A percentile compares a stretch with the other conserved stretches of the same genome.
Conservation (phyloP, 768 basidiomycete species). For the Clathrus columnatus region DNA sequence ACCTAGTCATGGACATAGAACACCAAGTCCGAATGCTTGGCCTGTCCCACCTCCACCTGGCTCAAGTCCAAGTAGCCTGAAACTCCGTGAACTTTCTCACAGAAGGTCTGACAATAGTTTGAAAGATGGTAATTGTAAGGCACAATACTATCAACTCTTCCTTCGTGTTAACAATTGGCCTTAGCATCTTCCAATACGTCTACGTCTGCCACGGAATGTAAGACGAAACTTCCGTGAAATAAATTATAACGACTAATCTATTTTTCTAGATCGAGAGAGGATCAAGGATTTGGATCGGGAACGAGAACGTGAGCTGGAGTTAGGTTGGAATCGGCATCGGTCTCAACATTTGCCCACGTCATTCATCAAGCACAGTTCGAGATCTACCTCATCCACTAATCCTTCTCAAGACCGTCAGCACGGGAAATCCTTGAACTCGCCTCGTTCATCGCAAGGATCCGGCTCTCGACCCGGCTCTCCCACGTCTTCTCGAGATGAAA, state of each 20-base stretch:
- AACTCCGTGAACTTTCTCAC: background rate
- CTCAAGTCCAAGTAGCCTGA: background rate
- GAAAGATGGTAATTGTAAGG: conserved; percentile 7
- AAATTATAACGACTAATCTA: background rate
- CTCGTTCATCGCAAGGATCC: background rate
- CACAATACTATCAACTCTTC: conserved; percentile 50
- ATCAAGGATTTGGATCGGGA: conserved; percentile 23
- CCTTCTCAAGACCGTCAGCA: conserved; percentile 7
- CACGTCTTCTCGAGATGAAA: conserved; percentile 21
- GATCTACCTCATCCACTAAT: conserved; percentile 11
- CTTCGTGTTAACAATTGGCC: conserved; percentile 42
- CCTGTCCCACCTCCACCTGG: background rate
- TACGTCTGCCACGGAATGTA: conserved; percentile 21
- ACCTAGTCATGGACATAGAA: background rate
- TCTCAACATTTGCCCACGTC: conserved; percentile 18
- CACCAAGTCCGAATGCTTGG: background rate
- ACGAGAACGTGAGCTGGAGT: conserved; percentile 35
- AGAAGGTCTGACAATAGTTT: background rate
- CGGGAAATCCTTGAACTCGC: background rate
- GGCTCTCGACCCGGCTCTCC: background rate
- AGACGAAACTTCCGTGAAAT: conserved; percentile 5
- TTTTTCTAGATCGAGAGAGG: conserved; percentile 20
- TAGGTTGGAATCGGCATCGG: conserved; percentile 37
- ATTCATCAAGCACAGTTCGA: conserved; percentile 20
- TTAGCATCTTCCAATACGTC: conserved; percentile 25